These are phyloP conservation scores for Gracilaria vermiculophylla DNA, from an alignment of 23 red algal genomes.

Conservation along the genomic window DNA sequence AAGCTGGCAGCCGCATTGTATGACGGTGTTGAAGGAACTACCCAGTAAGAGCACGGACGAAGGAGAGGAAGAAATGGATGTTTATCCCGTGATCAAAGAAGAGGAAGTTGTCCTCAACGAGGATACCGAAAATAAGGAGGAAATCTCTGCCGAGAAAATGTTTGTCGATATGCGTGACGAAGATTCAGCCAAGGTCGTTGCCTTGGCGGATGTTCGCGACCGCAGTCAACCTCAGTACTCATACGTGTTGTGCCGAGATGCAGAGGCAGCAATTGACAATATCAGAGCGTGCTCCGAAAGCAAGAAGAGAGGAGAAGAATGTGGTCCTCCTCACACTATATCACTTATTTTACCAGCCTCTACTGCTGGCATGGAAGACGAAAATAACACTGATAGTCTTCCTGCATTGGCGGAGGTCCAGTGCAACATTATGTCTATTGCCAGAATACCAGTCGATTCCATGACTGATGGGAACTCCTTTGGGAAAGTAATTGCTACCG, in stretches of 20 bases:
- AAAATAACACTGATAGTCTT: slow-evolving; percentile 16
- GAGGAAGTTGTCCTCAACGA: slow-evolving; percentile 18
- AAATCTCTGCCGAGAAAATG: slow-evolving; percentile 34
- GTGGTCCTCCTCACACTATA: slow-evolving; percentile 54
- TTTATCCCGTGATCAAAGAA: background rate
- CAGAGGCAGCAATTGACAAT: slow-evolving; percentile 28
- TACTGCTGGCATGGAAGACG: slow-evolving; percentile 35
- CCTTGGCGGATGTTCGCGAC: slow-evolving; percentile 16
- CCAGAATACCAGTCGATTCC: slow-evolving; percentile 51
- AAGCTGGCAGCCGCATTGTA: slow-evolving; percentile 48
- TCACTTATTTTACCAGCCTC: slow-evolving; percentile 46
- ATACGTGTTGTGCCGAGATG: slow-evolving; percentile 54
- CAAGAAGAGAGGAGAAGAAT: slow-evolving; percentile 32
- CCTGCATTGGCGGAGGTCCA: slow-evolving; percentile 51
- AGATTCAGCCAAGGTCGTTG: slow-evolving; percentile 39
- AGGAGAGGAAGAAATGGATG: slow-evolving; percentile 2
- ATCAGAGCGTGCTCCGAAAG: slow-evolving; percentile 35
- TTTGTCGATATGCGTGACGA: slow-evolving; percentile 62
- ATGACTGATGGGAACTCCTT: background rate
- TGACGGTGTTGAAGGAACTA: slow-evolving; percentile 35
- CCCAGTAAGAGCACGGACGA: slow-evolving; percentile 5
- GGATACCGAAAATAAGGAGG: background rate
- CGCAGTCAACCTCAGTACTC: slow-evolving; percentile 22
- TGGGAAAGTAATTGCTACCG: slow-evolving; percentile 59
- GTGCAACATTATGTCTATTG: slow-evolving; percentile 53